Evolutionary conservation across 805 yeast species (phyloP), one percentile per base, ranked within the genome.

Genomic region (Brettanomyces naardenensis): DNA sequence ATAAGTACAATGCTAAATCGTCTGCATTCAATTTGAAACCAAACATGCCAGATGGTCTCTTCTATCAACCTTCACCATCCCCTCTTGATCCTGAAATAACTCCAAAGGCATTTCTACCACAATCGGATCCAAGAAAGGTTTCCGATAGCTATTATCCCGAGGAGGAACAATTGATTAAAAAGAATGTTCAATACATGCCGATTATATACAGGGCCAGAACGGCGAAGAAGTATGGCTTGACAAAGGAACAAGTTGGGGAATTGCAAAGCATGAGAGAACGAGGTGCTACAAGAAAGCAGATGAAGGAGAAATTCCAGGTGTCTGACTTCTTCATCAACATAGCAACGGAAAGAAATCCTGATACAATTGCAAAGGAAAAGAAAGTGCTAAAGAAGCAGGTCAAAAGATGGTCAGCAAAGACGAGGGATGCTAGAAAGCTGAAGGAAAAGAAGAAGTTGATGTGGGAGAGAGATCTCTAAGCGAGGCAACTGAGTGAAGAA

Each of bases 21-120:
- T 58, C 64, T 15, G 66, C 59, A 6, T 62, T 59, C 48, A 62
- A 62, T 37, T 30, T 60, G 21, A 59, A 51, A 36, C 64, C 63
- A 19, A 38, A 38, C 9, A 43, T 60, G 21, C 65, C 65, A 11
- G 43, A 49, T 10, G 66, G 66, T 2, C 35, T 61, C 7, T 58
- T 47, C 38, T 57, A 47, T 39, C 62, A 59, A 36, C 66, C 66
- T 25, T 54, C 66, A 11, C 66, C 65, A 26, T 54, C 65, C 1
- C 46, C 59, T 4, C 44, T 50, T 28, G 49, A 51, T 19, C 59
- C 63, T 6, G 49, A 49, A 35, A 42, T 53, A 11, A 62, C 65
- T 3, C 66, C 66, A 22, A 55, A 52, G 39, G 57, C 58, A 2
- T 60, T 61, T 32, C 40, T 62, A 28, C 65, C 66, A 2, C 48